phyloP scores from a whole-genome alignment of 768 basidiomycete species.

The Cyathus striatus region DNA sequence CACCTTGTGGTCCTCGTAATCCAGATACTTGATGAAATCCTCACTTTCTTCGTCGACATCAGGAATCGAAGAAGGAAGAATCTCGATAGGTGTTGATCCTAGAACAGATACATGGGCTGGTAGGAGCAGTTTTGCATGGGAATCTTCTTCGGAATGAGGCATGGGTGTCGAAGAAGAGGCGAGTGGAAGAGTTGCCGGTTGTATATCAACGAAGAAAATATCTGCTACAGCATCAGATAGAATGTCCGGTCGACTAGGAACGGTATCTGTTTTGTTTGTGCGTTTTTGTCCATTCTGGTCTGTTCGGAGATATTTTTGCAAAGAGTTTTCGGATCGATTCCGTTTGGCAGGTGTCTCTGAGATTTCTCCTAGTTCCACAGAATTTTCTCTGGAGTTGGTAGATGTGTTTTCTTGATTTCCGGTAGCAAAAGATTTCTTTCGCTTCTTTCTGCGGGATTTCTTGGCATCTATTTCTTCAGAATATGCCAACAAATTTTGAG shows the following conservation, averaged over 20 bases:
- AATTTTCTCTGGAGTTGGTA: constrained; percentile 14
- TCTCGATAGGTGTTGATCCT: constrained; percentile 38
- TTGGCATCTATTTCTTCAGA: constrained; percentile 7
- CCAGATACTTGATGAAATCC: constrained; percentile 76
- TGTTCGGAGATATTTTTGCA: neutral
- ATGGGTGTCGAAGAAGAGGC: constrained; percentile 3
- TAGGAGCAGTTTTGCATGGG: constrained; percentile 37
- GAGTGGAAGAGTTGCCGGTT: constrained; percentile 30
- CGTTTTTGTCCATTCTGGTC: neutral
- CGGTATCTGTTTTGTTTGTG: neutral
- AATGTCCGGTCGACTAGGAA: neutral
- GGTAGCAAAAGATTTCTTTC: constrained; percentile 17
- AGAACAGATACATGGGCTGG: constrained; percentile 69
- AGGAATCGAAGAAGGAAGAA: constrained; percentile 33
- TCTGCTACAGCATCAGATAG: constrained; percentile 2
- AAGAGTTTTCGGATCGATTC: constrained; percentile 2
- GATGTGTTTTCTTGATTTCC: constrained; percentile 7
- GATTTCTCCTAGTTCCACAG: constrained; percentile 13
- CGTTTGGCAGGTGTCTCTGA: constrained; percentile 3
- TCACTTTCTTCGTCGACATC: constrained; percentile 51
- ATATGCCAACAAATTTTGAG: too few species aligned
- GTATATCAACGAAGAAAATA: constrained; percentile 49
- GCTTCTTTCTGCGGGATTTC: constrained; percentile 16
- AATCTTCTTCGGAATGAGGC: constrained; percentile 5
- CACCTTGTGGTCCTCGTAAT: constrained; percentile 64